phyloP scores from a whole-genome alignment of 495 filamentous ascomycete genomes.

The Hyphodiscus hymeniophilus region DNA sequence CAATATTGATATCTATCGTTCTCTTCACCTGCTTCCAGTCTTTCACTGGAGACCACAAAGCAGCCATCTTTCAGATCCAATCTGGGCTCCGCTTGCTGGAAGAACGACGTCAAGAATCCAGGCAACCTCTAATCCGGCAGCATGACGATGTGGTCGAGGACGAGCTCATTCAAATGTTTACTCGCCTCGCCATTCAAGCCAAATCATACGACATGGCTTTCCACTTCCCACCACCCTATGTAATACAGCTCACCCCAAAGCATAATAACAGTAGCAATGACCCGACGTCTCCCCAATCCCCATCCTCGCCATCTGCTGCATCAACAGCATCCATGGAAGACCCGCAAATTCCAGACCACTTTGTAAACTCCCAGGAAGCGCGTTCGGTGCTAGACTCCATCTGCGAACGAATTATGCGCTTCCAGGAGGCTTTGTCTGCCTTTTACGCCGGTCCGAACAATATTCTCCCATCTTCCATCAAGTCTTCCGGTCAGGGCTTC shows the following conservation, averaged over 20 bases:
- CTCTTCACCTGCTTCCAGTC: conserved; percentile 23
- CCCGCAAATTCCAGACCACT: conserved; percentile 35
- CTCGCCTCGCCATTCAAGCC: conserved; percentile 46
- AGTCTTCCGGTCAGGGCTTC: conserved; percentile 31
- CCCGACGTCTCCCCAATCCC: conserved; percentile 25
- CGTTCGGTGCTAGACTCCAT: conserved; percentile 41
- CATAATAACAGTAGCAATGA: conserved; percentile 21
- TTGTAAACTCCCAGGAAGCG: conserved; percentile 38
- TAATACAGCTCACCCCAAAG: conserved; percentile 38
- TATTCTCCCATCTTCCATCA: conserved; percentile 36
- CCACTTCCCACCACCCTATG: conserved; percentile 47
- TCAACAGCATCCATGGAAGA: conserved; percentile 32
- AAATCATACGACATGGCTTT: conserved; percentile 55
- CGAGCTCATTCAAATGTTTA: conserved; percentile 50
- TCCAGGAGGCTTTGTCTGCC: conserved; percentile 42
- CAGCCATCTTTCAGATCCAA: conserved; percentile 20
- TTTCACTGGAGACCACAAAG: conserved; percentile 21
- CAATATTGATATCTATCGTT: conserved; percentile 20
- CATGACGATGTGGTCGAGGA: conserved; percentile 40
- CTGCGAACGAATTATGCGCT: conserved; percentile 42
- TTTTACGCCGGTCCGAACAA: conserved; percentile 37
- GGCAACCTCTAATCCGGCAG: conserved; percentile 26
- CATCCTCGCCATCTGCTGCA: conserved; percentile 27
- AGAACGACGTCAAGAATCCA: conserved; percentile 17
- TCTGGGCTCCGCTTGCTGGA: conserved; percentile 19